Evolutionary conservation across 2,329 filamentous ascomycete genomes (phyloP), one percentile per base, ranked within the genome.

Genomic region (Drechslerella dactyloides): DNA sequence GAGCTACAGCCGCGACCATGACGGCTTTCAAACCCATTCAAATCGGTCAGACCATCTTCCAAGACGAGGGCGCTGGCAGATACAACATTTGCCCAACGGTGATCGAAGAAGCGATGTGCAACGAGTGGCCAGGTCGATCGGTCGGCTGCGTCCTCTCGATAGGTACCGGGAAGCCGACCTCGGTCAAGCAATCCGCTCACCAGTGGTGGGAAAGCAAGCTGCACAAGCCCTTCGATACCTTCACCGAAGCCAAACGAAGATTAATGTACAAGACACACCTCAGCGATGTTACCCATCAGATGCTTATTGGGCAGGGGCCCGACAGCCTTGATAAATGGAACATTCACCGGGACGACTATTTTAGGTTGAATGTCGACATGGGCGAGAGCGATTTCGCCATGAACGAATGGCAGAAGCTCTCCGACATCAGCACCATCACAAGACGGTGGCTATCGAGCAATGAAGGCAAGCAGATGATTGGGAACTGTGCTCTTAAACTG

Each of bases 311-410:
- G 1, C 57, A 33, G 13, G 73, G 69, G 50, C 24, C 48, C 4
- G 48, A 73, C 17, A 66, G 69, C 51, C 57, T 73, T 6, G 68
- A 61, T 10, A 90, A 88, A 78, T 87, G 92, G 35, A 87, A 89
- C 24, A 90, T 97, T 69, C 93, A 90, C 76, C 85, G 86, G 57
- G 93, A 97, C 68, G 91, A 96, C 79, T 99, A 99, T 81, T 96
- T 92, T 79, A 89, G 94, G 6, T 83, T 97, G n/a, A 99, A 99
- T 75, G 94, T 97, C 44, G 93, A 97, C 78, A 88, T 96, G 15
- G 94, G 93, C 0, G 93, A 97, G 1, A 93, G 93, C 59, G 94
- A 97, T 78, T 97, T 97, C 79, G 93, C 90, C 57, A 97, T 99
- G 92, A 99, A 97, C 78, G 94, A 97, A 79, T 99, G 94, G 94